Percentiles rank a stretch among this genome's conserved stretches.
Evolutionary conservation across 1,284 basidiomycete species (phyloP).

Genomic region (Mycosarcoma mackinlayi): DNA sequence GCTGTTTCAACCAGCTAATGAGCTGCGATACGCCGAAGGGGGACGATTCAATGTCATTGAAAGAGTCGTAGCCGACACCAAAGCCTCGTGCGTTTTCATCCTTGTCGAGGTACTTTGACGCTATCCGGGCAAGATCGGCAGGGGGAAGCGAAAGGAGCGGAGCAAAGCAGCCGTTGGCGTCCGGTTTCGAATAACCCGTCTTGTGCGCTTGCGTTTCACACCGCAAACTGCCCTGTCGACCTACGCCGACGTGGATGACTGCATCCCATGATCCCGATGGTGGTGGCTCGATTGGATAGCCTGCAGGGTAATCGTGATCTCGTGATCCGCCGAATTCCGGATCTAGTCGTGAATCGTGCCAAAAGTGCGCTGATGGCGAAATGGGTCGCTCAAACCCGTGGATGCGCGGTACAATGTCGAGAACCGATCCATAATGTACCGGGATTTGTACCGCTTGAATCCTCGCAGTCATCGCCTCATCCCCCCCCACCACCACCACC

Average conservation of each 20-base stretch:
- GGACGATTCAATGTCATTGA: slow-evolving; percentile 14
- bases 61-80: slow-evolving; percentile 22
- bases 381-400: slow-evolving; percentile 10
- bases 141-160: slow-evolving; percentile 5
- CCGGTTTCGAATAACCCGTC: slow-evolving; percentile 28
- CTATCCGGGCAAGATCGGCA: neutral
- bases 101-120: slow-evolving; percentile 8
- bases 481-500: neutral
- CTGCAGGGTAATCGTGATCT: slow-evolving; percentile 18
- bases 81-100: slow-evolving; percentile 31
- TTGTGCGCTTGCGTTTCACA: slow-evolving; percentile 51
- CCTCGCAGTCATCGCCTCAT: no score
- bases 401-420: slow-evolving; percentile 38
- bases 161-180: slow-evolving; percentile 13
- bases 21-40: slow-evolving; percentile 19
- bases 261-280: slow-evolving; percentile 15
- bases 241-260: slow-evolving; percentile 49
- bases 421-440: slow-evolving; percentile 36
- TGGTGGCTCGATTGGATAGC: slow-evolving; percentile 25
- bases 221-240: slow-evolving; percentile 20
- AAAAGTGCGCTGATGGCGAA: slow-evolving; percentile 16
- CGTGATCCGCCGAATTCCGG: slow-evolving; percentile 3
- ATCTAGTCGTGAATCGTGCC: slow-evolving; percentile 33
- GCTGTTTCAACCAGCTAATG: slow-evolving; percentile 13
- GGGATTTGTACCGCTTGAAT: slow-evolving; percentile 49